Percentiles rank a stretch among this genome's conserved stretches.
Evolutionary conservation across 2,329 filamentous ascomycete genomes (phyloP).

Genomic region (Samsoniella hepiali): DNA sequence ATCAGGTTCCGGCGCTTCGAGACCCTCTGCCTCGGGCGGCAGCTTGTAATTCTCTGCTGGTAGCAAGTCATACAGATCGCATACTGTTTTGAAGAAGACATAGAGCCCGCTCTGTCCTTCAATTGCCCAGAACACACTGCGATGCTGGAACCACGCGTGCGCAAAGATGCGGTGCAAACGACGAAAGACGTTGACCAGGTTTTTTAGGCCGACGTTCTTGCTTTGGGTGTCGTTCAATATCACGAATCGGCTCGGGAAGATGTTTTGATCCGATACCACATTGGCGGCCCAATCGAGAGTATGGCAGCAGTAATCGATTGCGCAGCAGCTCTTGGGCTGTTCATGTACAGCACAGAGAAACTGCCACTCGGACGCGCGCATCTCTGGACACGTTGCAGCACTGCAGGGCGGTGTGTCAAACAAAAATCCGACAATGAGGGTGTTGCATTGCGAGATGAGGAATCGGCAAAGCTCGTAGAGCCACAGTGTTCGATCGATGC

Average conservation of each 20-base stretch:
- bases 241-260: conserved; percentile 83
- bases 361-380: conserved; percentile 98
- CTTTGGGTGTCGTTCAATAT: conserved; percentile 55
- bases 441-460: conserved; percentile 90
- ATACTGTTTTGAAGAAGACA: conserved; percentile 95
- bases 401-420: conserved; percentile 89
- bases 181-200: conserved; percentile 91
- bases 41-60: conserved; percentile 95
- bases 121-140: conserved; percentile 90
- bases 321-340: conserved; percentile 92
- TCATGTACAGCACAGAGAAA: conserved; percentile 98
- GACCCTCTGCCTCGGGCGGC: conserved; percentile 85
- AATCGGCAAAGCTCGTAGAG: conserved; percentile 97
- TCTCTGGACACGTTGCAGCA: conserved; percentile 85
- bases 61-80: conserved; percentile 84
- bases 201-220: conserved; percentile 66
- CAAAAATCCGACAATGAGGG: conserved; percentile 87
- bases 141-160: conserved; percentile 97
- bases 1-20: conserved; percentile 51
- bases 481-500: conserved; percentile 86
- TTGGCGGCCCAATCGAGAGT: conserved; percentile 98
- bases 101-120: conserved; percentile 91
- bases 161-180: conserved; percentile 95
- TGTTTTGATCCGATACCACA: conserved; percentile 88
- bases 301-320: conserved; percentile 98